Evolutionary conservation across 169 alveolate genomes (phyloP), one percentile per base, ranked within the genome.

Genomic region (Plasmodium blacklocki): DNA sequence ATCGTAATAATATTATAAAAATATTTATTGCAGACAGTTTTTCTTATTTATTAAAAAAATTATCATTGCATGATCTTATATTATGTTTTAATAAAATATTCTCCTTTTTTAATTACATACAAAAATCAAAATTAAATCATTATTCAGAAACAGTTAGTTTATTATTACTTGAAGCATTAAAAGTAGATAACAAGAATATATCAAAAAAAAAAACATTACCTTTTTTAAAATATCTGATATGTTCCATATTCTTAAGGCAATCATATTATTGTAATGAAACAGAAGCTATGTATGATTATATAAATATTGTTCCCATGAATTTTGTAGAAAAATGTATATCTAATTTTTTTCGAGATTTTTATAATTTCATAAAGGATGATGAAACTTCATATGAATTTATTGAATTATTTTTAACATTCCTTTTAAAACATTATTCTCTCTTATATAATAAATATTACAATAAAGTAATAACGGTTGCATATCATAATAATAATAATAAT

Each of bases 21-120:
- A 39, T 86, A 45, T 86, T 86, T 64, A 59, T 86, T 86, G 75
- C 92, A 3, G 92, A 86, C 62, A 86, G 92, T 59, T 86, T 86
- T 71, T 70, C 92, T 23, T 86, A 86, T 49, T 32, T 86, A 12
- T 71, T 86, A 74, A 70, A 75, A 63, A 86, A 86, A 70, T 71
- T 71, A 86, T 86, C 87, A 8, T 54, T 86, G 47, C 92, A 86
- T 47, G 64, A 86, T 71, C 73, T 86, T 58, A 86, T 86, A 23
- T 19, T 71, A 39, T 86, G 92, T 49, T 86, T 86, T 86, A 63
- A 60, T 14, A 59, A 86, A 54, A 39, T 86, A 21, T 86, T 32
- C 62, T 67, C 75, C 9, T 86, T 71, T 49, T 86, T 52, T 54
- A 52, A 86, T 86, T 47, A 29, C 72, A 58, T 86, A 63, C 56